A percentile compares a stretch with the other conserved stretches of the same genome.
Evolutionary conservation across 2,329 filamentous ascomycete genomes (phyloP).

Genomic region (Hypomyces rosellus): DNA sequence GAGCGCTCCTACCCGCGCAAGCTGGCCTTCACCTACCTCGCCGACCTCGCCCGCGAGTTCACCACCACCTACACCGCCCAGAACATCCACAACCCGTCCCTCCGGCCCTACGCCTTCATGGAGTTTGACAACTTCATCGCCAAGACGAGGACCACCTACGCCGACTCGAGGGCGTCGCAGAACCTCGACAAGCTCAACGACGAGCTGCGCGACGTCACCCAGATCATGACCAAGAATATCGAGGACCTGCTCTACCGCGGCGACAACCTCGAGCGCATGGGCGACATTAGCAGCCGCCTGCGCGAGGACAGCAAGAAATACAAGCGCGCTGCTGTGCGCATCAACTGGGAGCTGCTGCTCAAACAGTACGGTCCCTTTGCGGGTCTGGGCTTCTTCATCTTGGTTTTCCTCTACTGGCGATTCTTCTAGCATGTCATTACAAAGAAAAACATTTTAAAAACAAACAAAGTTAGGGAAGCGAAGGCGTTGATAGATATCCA

Average conservation of each 20-base stretch:
- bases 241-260: conserved; percentile 94
- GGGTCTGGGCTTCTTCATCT: conserved; percentile 70
- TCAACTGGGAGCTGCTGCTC: conserved; percentile 94
- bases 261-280: conserved; percentile 93
- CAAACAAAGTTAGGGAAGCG: conserved; percentile 8
- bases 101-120: conserved; percentile 93
- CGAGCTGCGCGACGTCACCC: conserved; percentile 93
- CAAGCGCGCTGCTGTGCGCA: conserved; percentile 81
- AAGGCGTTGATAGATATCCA: conserved; percentile 12
- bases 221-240: conserved; percentile 99
- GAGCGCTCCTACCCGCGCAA: conserved; percentile 94
- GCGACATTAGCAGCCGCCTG: conserved; percentile 81
- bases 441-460: not conserved
- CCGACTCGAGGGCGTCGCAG: conserved; percentile 81
- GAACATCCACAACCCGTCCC: conserved; percentile 66
- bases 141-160: conserved; percentile 88
- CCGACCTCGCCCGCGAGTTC: conserved; percentile 88
- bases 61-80: conserved; percentile 69
- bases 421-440: conserved; percentile 60
- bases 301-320: conserved; percentile 95
- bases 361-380: conserved; percentile 96
- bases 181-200: conserved; percentile 95
- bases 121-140: conserved; percentile 97
- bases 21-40: conserved; percentile 95
- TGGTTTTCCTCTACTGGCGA: conserved; percentile 85